Conservation (phyloP, 2,329 filamentous ascomycete genomes). For the Parastagonospora avenae region DNA sequence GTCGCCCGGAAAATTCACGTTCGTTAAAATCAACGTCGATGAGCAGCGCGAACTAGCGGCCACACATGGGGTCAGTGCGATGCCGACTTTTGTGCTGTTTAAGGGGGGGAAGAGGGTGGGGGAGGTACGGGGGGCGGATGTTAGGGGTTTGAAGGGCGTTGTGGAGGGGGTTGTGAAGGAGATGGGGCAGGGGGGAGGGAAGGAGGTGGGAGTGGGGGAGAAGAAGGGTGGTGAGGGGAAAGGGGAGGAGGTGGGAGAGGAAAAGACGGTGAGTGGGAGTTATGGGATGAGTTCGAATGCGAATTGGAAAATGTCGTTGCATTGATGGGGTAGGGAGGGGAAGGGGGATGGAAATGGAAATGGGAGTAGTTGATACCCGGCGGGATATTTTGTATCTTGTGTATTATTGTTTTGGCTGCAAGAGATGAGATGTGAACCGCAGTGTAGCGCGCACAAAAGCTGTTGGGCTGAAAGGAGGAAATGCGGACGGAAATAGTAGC, state of each 20-base stretch:
- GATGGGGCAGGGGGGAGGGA: neutral
- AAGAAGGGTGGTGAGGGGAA: neutral
- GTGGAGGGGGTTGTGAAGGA: conserved; percentile 17
- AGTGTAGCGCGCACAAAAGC: too few relatives aligned
- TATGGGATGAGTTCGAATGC: conserved; percentile 39
- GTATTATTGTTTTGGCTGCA: too few relatives aligned
- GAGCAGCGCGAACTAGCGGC: conserved; percentile 55
- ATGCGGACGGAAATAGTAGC: too few relatives aligned
- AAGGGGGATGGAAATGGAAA: too few relatives aligned
- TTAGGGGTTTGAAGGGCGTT: conserved; percentile 27
- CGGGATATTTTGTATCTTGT: too few relatives aligned
- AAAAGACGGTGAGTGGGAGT: conserved; percentile 40
- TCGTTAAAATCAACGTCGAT: conserved; percentile 63
- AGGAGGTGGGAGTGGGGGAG: neutral
- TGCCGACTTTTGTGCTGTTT: conserved; percentile 43
- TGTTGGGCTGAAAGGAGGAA: too few relatives aligned
- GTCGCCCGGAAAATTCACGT: conserved; percentile 52
- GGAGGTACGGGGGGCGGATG: conserved; percentile 38
- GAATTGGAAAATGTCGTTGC: conserved; percentile 37
- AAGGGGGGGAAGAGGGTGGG: conserved; percentile 38
- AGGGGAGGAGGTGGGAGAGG: conserved; percentile 11
- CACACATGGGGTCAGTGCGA: conserved; percentile 56
- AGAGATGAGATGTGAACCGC: too few relatives aligned
- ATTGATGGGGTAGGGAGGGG: conserved; percentile 8
- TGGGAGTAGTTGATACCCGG: too few relatives aligned